A percentile compares a stretch with the other conserved stretches of the same genome.
phyloP scores from a whole-genome alignment of 2,329 filamentous ascomycete species.

The Ophiostoma pallidulum region DNA sequence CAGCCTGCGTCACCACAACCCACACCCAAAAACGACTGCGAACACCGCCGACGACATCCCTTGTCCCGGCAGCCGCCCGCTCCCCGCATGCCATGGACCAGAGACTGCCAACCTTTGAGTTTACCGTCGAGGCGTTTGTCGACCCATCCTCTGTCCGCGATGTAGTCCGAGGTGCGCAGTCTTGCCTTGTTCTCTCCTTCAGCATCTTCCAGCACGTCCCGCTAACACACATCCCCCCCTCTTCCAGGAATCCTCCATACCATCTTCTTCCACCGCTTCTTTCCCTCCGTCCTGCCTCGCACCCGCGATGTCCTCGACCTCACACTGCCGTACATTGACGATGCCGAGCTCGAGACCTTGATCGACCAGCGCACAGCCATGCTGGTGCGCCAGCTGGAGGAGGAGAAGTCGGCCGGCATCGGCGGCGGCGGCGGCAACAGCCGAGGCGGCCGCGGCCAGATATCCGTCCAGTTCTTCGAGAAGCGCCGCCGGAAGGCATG shows the following conservation, averaged over 20 bases:
- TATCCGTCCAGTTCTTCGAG: conserved; percentile 90
- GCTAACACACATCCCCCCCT: conserved; percentile 64
- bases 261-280: conserved; percentile 98
- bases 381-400: conserved; percentile 67
- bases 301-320: conserved; percentile 86
- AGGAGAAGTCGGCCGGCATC: conserved; percentile 35
- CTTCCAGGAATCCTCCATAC: conserved; percentile 76
- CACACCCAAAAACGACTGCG: no score
- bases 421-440: conserved; percentile 22
- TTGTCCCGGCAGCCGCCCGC: no score
- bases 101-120: conserved; percentile 56
- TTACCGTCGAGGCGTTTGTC: conserved; percentile 87
- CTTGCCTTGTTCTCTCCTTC: conserved; percentile 3
- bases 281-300: conserved; percentile 72
- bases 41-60: no score
- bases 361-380: conserved; percentile 80
- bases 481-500: conserved; percentile 76
- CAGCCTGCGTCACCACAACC: no score
- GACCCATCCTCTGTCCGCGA: conserved; percentile 85
- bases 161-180: conserved; percentile 69
- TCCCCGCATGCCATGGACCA: conserved; percentile 14
- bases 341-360: conserved; percentile 83
- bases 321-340: conserved; percentile 79
- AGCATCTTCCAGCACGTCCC: conserved; percentile 57
- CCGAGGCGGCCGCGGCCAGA: conserved; percentile 57